Evolutionary conservation across 768 basidiomycete genomes (phyloP).

Genomic region (Saitozyma podzolica): DNA sequence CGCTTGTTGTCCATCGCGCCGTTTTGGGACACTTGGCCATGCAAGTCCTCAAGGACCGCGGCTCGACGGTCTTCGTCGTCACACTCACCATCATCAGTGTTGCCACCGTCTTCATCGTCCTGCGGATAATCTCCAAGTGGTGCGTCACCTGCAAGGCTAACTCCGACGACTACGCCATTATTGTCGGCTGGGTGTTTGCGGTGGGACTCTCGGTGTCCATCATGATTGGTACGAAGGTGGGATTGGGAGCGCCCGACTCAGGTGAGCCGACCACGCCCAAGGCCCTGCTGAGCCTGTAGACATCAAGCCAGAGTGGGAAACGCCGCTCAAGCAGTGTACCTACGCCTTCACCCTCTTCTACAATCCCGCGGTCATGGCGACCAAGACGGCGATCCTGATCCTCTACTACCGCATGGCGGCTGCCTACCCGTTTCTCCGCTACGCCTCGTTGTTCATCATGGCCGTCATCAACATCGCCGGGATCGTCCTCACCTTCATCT

Average conservation of each 20-base stretch:
- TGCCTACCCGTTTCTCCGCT: conserved; percentile 37
- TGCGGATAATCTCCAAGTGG: conserved; percentile 41
- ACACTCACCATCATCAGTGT: too few species aligned
- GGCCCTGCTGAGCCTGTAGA: neutral
- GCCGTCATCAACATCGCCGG: conserved; percentile 43
- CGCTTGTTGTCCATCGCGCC: too few species aligned
- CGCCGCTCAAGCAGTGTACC: conserved; percentile 12
- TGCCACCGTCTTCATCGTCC: conserved; percentile 34
- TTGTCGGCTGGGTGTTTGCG: conserved; percentile 46
- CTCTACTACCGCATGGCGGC: conserved; percentile 46
- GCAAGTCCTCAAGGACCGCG: too few species aligned
- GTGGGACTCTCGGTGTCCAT: conserved; percentile 24
- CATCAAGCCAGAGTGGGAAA: conserved; percentile 10
- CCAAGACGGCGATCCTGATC: conserved; percentile 45
- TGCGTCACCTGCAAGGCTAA: conserved; percentile 28
- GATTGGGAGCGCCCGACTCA: conserved; percentile 33
- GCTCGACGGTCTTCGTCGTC: too few species aligned
- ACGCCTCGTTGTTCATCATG: conserved; percentile 34
- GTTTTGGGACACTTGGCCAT: too few species aligned
- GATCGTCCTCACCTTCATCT: conserved; percentile 46
- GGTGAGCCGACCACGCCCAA: conserved; percentile 15
- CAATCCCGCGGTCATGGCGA: conserved; percentile 47
- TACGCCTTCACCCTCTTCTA: conserved; percentile 48
- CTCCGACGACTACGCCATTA: conserved; percentile 37
- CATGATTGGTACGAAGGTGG: conserved; percentile 29